These are phyloP conservation scores for Hypoxylon sp. DNA, from an alignment of 2,329 filamentous ascomycete species.

Conservation along the genomic window DNA sequence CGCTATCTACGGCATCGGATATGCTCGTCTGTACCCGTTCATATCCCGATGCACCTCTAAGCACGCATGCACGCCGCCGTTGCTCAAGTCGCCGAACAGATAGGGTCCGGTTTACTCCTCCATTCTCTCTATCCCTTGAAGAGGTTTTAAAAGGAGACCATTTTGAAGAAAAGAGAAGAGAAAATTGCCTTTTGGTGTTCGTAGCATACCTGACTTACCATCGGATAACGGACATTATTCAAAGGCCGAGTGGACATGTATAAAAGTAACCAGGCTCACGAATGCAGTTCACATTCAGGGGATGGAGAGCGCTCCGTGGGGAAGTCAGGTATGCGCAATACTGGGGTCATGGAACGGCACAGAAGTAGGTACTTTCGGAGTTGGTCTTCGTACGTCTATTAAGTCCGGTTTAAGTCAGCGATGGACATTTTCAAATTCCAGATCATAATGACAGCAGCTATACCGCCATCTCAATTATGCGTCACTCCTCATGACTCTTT, in stretches of 20 bases:
- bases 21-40: constrained; percentile 24
- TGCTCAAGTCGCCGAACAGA: constrained; percentile 27
- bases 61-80: constrained; percentile 42
- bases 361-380: constrained; percentile 16
- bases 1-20: constrained; percentile 29
- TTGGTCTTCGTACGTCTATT: constrained; percentile 6
- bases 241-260: constrained; percentile 30
- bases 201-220: constrained; percentile 17
- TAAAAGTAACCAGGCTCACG: constrained; percentile 11
- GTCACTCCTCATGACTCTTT: constrained; percentile 16
- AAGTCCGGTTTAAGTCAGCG: constrained; percentile 16
- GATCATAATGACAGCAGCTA: constrained; percentile 18
- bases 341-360: constrained; percentile 7
- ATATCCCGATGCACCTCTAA: constrained; percentile 40
- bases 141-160: constrained; percentile 1
- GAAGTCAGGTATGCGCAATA: constrained; percentile 27
- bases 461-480: constrained; percentile 5
- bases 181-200: constrained; percentile 10
- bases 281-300: constrained; percentile 8
- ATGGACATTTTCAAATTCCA: constrained; percentile 19
- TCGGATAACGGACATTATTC: constrained; percentile 30
- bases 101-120: constrained; percentile 31
- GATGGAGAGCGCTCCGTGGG: constrained; percentile 31
- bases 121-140: constrained; percentile 10
- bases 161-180: constrained; percentile 3